A percentile compares a stretch with the other conserved stretches of the same genome.
phyloP scores from a whole-genome alignment of 192 early-diverging fungal genomes.

The Entophlyctis helioformis region DNA sequence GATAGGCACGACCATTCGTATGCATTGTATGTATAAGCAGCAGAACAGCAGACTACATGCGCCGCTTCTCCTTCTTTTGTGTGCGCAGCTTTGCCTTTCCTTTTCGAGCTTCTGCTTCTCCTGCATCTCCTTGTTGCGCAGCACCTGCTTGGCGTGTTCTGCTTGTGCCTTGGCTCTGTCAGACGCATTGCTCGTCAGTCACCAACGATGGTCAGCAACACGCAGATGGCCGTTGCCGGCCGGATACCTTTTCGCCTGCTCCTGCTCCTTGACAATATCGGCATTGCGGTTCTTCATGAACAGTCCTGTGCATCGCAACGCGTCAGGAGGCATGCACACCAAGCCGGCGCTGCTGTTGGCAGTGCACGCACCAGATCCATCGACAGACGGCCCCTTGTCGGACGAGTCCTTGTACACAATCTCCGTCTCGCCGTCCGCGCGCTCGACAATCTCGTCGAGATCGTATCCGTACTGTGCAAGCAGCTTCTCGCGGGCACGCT shows the following conservation, averaged over 20 bases:
- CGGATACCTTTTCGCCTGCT: conserved; percentile 17
- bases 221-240: too few species aligned
- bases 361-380: background rate
- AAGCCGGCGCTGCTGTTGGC: background rate
- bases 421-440: conserved; percentile 46
- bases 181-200: background rate
- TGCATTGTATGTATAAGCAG: too few species aligned
- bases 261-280: conserved; percentile 44
- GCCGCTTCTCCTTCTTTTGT: conserved; percentile 30
- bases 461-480: conserved; percentile 50
- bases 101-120: conserved; percentile 29
- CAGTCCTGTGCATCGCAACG: conserved; percentile 3
- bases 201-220: background rate
- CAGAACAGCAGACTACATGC: too few species aligned
- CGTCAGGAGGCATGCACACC: conserved; percentile 10
- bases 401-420: conserved; percentile 43
- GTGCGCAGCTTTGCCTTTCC: conserved; percentile 30
- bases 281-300: conserved; percentile 46
- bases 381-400: background rate
- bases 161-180: conserved; percentile 5
- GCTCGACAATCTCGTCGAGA: conserved; percentile 43
- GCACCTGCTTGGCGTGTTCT: conserved; percentile 13
- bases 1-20: too few species aligned
- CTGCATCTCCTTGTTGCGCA: conserved; percentile 16
- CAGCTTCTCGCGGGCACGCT: conserved; percentile 9